Conservation (phyloP, 2,329 filamentous ascomycete genomes). For the Pseudocercospora cruenta region DNA sequence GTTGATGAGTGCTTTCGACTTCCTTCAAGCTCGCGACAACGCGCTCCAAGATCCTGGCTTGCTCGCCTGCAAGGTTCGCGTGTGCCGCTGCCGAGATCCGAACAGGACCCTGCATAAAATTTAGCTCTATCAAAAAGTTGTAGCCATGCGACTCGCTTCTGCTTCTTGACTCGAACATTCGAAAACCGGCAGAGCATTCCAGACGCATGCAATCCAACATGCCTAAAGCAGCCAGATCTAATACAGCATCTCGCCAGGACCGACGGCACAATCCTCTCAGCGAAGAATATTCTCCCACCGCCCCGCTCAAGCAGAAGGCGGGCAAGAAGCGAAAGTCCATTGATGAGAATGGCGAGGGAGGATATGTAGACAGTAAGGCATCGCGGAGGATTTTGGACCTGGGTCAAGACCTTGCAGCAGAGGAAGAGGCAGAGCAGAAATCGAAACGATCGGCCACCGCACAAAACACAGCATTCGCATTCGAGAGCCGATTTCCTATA, state of each 20-base stretch:
- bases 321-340: constrained; percentile 66
- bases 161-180: background rate
- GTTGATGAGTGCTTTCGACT: background rate
- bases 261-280: constrained; percentile 88
- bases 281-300: constrained; percentile 78
- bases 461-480: constrained; percentile 71
- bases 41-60: background rate
- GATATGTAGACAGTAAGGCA: constrained; percentile 83
- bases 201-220: constrained; percentile 42
- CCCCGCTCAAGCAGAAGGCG: constrained; percentile 68
- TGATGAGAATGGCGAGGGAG: constrained; percentile 58
- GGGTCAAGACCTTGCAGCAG: constrained; percentile 83
- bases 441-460: constrained; percentile 45
- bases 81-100: constrained; percentile 1
- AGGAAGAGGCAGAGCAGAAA: constrained; percentile 65
- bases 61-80: constrained; percentile 2
- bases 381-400: constrained; percentile 88
- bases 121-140: constrained; percentile 1
- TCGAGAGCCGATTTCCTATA: constrained; percentile 72
- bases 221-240: constrained; percentile 72
- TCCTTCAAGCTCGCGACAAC: constrained; percentile 6
- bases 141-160: background rate
- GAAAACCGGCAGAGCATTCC: background rate
- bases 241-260: constrained; percentile 56
- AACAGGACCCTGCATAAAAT: background rate